A percentile compares a stretch with the other conserved stretches of the same genome.
These are phyloP conservation scores for Fusarium hainanense DNA, from an alignment of 2,329 filamentous ascomycete species.

Conservation along the genomic window DNA sequence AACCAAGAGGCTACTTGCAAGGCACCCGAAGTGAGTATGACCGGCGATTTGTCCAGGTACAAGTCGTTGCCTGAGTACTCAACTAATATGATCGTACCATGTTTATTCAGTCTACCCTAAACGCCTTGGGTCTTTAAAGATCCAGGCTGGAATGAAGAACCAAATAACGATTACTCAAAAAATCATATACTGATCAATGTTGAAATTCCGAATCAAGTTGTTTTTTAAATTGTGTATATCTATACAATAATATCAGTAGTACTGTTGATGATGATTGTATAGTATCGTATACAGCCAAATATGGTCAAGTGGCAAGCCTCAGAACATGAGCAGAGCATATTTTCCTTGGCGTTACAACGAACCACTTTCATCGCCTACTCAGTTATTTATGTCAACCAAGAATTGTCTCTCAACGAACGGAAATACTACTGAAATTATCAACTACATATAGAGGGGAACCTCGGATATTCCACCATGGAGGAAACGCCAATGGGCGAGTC, in stretches of 20 bases:
- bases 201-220: not conserved
- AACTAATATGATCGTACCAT: not conserved
- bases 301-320: conserved; percentile 37
- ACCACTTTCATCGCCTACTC: conserved; percentile 16
- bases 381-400: not conserved
- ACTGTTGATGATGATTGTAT: not conserved
- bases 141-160: not conserved
- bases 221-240: too few relatives aligned
- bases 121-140: not conserved
- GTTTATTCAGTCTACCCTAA: not conserved
- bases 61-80: not conserved
- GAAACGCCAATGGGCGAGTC: conserved; percentile 52
- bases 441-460: not conserved
- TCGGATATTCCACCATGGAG: conserved; percentile 41
- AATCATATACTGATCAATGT: not conserved
- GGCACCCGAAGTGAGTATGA: not conserved
- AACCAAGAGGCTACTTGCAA: not conserved
- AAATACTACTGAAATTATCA: not conserved
- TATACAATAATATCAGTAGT: not conserved
- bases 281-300: not conserved
- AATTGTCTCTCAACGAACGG: not conserved
- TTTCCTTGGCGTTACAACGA: conserved; percentile 31
- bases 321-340: not conserved
- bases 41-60: not conserved
- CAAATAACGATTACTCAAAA: not conserved